Conservation (phyloP, 345 rosid species). For the Excoecaria cochinchinensis region DNA sequence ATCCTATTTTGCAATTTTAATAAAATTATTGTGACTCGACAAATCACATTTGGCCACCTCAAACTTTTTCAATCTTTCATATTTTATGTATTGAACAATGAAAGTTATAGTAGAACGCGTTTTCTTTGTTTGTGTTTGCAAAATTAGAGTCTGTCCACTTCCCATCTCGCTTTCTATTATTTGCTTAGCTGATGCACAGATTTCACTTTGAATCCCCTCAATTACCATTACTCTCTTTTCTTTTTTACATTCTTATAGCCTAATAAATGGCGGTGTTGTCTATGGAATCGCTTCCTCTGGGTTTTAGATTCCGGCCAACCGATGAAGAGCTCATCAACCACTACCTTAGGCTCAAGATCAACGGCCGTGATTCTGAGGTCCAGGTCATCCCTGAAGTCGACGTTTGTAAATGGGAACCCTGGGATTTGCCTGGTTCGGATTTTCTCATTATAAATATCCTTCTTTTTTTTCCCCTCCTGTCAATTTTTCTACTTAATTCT, state of each 20-base stretch:
- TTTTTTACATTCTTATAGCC: neutral
- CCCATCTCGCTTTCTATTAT: neutral
- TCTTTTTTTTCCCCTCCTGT: neutral
- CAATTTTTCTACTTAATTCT: neutral
- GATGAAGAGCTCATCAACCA: slow-evolving; percentile 90
- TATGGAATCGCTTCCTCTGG: slow-evolving; percentile 65
- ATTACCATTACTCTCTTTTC: neutral
- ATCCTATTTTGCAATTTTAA: no score
- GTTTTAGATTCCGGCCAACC: slow-evolving; percentile 87
- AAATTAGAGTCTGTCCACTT: neutral
- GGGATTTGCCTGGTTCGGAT: slow-evolving; percentile 80
- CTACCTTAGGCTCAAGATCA: slow-evolving; percentile 78
- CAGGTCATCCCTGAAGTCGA: slow-evolving; percentile 78
- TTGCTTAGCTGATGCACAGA: neutral
- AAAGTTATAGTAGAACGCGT: neutral
- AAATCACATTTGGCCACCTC: no score
- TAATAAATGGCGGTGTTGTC: slow-evolving; percentile 40
- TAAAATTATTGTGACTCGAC: no score
- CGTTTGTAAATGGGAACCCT: slow-evolving; percentile 94
- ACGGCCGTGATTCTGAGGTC: slow-evolving; percentile 79
- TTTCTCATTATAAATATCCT: neutral
- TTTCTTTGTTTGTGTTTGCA: neutral
- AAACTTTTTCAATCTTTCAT: no score
- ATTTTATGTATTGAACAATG: no score
- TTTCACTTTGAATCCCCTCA: neutral